Evolutionary conservation across 2,329 filamentous ascomycete species (phyloP), one percentile per base, ranked within the genome.

Genomic region (Stenocarpella maydis): DNA sequence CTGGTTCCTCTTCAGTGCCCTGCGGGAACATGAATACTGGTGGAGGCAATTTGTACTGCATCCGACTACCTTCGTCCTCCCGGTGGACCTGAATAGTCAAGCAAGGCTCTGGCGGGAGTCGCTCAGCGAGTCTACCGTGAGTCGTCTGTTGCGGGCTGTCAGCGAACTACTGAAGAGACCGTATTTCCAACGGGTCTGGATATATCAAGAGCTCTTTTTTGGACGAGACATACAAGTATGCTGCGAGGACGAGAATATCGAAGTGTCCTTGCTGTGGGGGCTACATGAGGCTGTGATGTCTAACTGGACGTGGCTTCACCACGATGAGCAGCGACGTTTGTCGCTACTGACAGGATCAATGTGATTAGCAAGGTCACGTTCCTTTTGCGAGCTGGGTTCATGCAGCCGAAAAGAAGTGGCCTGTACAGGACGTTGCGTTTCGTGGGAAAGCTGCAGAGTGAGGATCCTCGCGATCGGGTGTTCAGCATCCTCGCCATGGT

Each of bases 151-250:
- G 1, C 5, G 7, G 0, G 55, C 55, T 3, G 10, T 58, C 2
- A 21, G 3, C 1, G 17, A 2, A 8, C 55, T 70, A 7, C 1
- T 65, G 3, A 8, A 3, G 14, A 52, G 69, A 5, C 19, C 45
- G 0, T 71, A 68, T 49, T 71, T 68, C 28, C 5, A 12, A 2
- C 52, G 69, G 8, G 65, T 70, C 4, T 70, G 69, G 69, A 39
- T 68, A 1, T 60, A 53, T 19, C 69, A 70, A 37, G 65, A 71
- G 7, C 1, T 71, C 1, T 60, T 52, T 14, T 47, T 65, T 2
- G 58, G 65, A 2, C 39, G 4, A 0, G 3, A 37, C 0, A 17
- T 60, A 3, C 7, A 19, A 14, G 15, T 68, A 5, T 67, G 50
- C 50, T 70, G 65, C 43, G 65, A 39, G 10, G 15, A 39, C 8